phyloP scores from a whole-genome alignment of 495 filamentous ascomycete genomes.

The Hyaloscypha bicolor region DNA sequence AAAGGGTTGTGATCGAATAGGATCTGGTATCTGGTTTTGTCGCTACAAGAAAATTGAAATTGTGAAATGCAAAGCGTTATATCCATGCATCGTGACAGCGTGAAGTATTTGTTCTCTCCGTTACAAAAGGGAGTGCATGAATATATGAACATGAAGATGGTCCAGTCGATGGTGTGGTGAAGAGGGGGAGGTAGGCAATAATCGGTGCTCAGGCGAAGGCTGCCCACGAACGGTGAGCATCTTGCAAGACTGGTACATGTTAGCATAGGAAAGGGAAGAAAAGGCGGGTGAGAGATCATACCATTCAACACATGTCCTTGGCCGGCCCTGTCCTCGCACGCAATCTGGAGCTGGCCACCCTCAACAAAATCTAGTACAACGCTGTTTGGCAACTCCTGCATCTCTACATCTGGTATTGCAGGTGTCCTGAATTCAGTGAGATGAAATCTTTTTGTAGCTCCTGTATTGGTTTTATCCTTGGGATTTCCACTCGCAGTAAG shows the following conservation, averaged over 20 bases:
- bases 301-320: constrained; percentile 67
- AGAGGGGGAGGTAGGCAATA: background rate
- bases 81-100: constrained; percentile 18
- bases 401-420: constrained; percentile 81
- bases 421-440: constrained; percentile 78
- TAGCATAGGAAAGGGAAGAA: constrained; percentile 14
- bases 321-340: constrained; percentile 77
- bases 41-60: background rate
- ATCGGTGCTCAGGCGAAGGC: constrained; percentile 39
- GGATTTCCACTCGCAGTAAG: constrained; percentile 26
- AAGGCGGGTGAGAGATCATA: constrained; percentile 43
- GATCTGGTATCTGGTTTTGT: constrained; percentile 26
- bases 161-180: background rate
- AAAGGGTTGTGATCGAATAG: constrained; percentile 15
- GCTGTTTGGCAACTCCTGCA: constrained; percentile 86
- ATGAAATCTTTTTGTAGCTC: constrained; percentile 70
- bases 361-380: constrained; percentile 82
- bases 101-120: background rate
- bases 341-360: constrained; percentile 82
- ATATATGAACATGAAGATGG: constrained; percentile 18
- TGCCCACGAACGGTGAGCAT: constrained; percentile 47
- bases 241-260: constrained; percentile 45
- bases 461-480: constrained; percentile 46
- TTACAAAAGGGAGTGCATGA: constrained; percentile 3
- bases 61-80: constrained; percentile 7